Evolutionary conservation across 495 filamentous ascomycete species (phyloP), one percentile per base, ranked within the genome.

Genomic region (Astrothelium macrocarpum): DNA sequence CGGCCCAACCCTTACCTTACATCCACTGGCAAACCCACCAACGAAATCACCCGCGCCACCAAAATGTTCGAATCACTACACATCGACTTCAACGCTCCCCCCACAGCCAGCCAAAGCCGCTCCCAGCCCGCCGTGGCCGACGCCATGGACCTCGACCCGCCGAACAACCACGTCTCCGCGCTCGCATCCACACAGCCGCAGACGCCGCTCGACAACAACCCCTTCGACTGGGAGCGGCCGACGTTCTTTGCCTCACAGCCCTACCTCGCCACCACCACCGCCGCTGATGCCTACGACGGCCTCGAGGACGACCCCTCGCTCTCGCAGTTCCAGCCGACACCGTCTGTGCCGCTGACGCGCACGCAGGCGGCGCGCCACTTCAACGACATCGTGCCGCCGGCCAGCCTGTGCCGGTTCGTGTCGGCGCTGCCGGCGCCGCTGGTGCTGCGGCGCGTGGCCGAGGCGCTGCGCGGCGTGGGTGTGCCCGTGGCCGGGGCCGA

Each of bases 41-140:
- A 97, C 66, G 87, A 89, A 1, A 76, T 97, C 65, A 83, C 84
- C 28, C 79, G 97, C 23, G 94, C 94, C 31, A 95, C 94, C 0
- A 84, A 88, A 67, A 95, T 99, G 88, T 88, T 99, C 63, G 89
- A 95, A 68, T 86, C 81, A 39, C 84, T 99, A n/a, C 88, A 85
- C 62, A 96, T 99, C 73, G 89, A 97, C 72, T 92, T 97, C 73
- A 85, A 77, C 60, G 84, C 87, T 61, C 78, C 85, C 62, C 85
- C 89, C 14, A 75, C 84, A 11, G 76, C 81, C 9, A 76, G 80
- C 62, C 76, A 84, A 66, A 69, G 70, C 71, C 25, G 14, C 69
- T 61, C 74, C 64, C 74, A 49, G 70, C 66, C 61, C 73, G 81
- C 66, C 64, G 70, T 85, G 63, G 82, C 85, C 68, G 77, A 81